Conservation (phyloP, 1,284 basidiomycete species). For the Papiliotrema terrestris region DNA sequence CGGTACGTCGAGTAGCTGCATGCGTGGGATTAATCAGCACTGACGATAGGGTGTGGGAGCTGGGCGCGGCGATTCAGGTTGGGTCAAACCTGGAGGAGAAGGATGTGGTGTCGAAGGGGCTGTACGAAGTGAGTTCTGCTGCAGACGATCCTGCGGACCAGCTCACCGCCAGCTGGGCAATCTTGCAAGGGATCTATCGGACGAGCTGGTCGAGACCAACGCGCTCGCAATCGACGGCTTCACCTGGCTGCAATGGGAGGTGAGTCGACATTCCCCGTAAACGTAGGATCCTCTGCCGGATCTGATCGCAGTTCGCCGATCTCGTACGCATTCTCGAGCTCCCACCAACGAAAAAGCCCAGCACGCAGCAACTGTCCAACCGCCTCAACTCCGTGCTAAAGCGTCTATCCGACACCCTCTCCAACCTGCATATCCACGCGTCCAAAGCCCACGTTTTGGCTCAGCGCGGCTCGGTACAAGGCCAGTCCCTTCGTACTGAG, state of each 20-base stretch:
- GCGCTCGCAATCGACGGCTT: constrained; percentile 40
- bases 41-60: constrained; percentile 39
- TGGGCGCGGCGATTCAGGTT: constrained; percentile 33
- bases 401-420: constrained; percentile 29
- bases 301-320: constrained; percentile 25
- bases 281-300: no score
- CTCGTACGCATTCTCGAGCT: constrained; percentile 31
- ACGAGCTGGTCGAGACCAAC: constrained; percentile 39
- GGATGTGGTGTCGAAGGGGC: constrained; percentile 28
- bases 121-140: constrained; percentile 29
- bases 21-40: neutral
- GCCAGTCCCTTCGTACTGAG: constrained; percentile 7
- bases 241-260: constrained; percentile 44
- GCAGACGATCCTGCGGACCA: no score
- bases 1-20: constrained; percentile 30
- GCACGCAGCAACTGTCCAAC: constrained; percentile 3
- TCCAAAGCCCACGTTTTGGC: constrained; percentile 16
- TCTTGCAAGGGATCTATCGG: constrained; percentile 33
- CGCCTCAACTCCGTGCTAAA: constrained; percentile 31
- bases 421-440: constrained; percentile 24
- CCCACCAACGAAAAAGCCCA: constrained; percentile 10
- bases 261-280: constrained; percentile 8
- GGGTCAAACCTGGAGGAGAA: constrained; percentile 37
- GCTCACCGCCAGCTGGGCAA: constrained; percentile 37
- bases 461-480: constrained; percentile 15